Evolutionary conservation across 2,329 filamentous ascomycete genomes (phyloP).

Genomic region (Fusarium sp.): DNA sequence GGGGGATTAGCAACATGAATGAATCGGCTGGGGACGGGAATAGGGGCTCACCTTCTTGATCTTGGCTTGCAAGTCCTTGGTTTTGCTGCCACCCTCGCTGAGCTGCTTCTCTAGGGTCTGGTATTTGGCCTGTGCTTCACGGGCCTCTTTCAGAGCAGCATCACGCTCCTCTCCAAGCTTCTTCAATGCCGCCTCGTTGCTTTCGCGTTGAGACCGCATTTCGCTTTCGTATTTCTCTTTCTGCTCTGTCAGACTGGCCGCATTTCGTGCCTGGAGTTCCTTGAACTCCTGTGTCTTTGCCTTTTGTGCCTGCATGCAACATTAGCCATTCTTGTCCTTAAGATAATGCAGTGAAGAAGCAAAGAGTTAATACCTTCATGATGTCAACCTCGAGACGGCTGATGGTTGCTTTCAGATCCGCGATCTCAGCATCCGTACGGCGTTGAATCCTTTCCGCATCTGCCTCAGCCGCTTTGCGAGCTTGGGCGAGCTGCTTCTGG

Average conservation of each 20-base stretch:
- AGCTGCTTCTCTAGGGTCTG: conserved; percentile 44
- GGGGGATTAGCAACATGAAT: conserved; percentile 31
- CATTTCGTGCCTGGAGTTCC: conserved; percentile 29
- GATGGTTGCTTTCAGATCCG: conserved; percentile 68
- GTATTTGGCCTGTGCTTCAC: conserved; percentile 39
- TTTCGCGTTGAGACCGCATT: conserved; percentile 16
- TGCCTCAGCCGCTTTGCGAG: conserved; percentile 57
- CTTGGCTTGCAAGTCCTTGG: conserved; percentile 38
- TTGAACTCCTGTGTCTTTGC: conserved; percentile 62
- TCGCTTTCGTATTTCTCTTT: conserved; percentile 20
- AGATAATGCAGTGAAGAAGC: background rate
- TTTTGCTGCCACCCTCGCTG: conserved; percentile 28
- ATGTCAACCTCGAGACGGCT: conserved; percentile 68
- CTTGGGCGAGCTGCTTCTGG: conserved; percentile 55
- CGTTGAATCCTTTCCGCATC: conserved; percentile 59
- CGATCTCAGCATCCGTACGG: conserved; percentile 65
- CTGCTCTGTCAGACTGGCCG: conserved; percentile 33
- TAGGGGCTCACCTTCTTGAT: conserved; percentile 39
- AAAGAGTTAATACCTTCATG: conserved; percentile 58
- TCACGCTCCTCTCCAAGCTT: conserved; percentile 42
- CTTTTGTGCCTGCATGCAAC: conserved; percentile 60
- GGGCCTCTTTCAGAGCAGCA: conserved; percentile 40
- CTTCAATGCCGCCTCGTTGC: conserved; percentile 21
- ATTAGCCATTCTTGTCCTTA: background rate
- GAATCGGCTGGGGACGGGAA: conserved; percentile 32